Percentiles rank a stretch among this genome's conserved stretches.
Conservation (phyloP, 2,329 filamentous ascomycete genomes). For the Xylogone sp. region DNA sequence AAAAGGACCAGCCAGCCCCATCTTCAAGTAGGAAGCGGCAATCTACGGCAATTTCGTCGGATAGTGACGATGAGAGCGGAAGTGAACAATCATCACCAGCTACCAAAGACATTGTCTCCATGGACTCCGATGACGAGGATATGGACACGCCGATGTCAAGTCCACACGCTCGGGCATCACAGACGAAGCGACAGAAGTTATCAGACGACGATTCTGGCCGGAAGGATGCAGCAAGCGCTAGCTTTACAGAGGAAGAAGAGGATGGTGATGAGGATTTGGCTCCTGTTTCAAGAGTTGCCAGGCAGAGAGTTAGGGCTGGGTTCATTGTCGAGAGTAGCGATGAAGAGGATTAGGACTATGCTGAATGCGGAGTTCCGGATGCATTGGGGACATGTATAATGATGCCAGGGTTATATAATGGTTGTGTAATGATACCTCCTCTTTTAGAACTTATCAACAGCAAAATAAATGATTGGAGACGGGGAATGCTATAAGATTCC, state of each 20-base stretch:
- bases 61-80: conserved; percentile 26
- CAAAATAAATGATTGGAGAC: no score
- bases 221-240: conserved; percentile 18
- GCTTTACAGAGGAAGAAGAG: conserved; percentile 20
- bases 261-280: conserved; percentile 39
- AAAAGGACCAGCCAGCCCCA: conserved; percentile 6
- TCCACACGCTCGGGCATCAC: conserved; percentile 27
- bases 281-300: conserved; percentile 26
- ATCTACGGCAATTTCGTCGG: conserved; percentile 14
- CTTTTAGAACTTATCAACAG: no score
- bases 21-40: conserved; percentile 13
- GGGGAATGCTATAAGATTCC: conserved; percentile 48
- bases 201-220: conserved; percentile 22
- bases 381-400: background rate
- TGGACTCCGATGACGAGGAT: conserved; percentile 29
- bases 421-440: background rate
- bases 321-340: conserved; percentile 60
- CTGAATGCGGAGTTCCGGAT: background rate
- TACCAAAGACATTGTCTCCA: conserved; percentile 17
- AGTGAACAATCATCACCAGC: conserved; percentile 12
- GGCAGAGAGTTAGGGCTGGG: conserved; percentile 42
- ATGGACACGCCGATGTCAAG: conserved; percentile 37
- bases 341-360: conserved; percentile 24
- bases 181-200: conserved; percentile 34
- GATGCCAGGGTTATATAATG: no score